Base-by-base conservation (phyloP, 140 eudicot species). In the Artemisia princeps region DNA sequence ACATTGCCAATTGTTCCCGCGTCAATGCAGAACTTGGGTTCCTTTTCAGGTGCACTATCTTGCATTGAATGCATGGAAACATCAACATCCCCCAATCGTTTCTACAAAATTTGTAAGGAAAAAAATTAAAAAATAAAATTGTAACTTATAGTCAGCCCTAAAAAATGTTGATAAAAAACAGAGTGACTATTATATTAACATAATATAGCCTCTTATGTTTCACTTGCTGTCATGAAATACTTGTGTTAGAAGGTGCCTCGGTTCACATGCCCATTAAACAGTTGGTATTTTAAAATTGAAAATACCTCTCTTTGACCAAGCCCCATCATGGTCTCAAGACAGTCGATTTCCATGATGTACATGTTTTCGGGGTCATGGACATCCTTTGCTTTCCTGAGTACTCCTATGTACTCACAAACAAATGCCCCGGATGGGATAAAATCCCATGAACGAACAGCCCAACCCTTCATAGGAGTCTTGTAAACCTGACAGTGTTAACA, bases 401-500 rank as follows among this genome's bases (percentile, higher is more conserved):
- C 68, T n/a, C 98, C 98, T 2, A 81, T 86, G 75, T 92, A 92
- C 64, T 92, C 98, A 20, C 98, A 88, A 5, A 92, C 80, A 3
- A 92, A 92, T 10, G 95, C 87, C 24, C 98, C 98, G 0, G 98
- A 81, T 14, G 95, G 98, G 22, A 92, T 92, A 51, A 60, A 78
- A 55, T 92, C 98, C 98, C 98, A 92, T 0, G 98, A 92, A 60
- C 96, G 71, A 48, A 92, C 98, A 1, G 83, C 98, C 98, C 98
- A 88, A 0, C 98, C 98, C 74, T 85, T 92, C 14, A 71, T 92
- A 2, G 96, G 95, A 16, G 98, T 92, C 11, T 88, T 83, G 62
- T 70, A 92, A 11, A 92, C 91, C 98, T 92, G 73, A 55, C 23
- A 23, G 16, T 30, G 40, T 59, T 6, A 28, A 16, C 13, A 69